Evolutionary conservation across 2,329 filamentous ascomycete genomes (phyloP).

Genomic region (Venturia oleaginea): DNA sequence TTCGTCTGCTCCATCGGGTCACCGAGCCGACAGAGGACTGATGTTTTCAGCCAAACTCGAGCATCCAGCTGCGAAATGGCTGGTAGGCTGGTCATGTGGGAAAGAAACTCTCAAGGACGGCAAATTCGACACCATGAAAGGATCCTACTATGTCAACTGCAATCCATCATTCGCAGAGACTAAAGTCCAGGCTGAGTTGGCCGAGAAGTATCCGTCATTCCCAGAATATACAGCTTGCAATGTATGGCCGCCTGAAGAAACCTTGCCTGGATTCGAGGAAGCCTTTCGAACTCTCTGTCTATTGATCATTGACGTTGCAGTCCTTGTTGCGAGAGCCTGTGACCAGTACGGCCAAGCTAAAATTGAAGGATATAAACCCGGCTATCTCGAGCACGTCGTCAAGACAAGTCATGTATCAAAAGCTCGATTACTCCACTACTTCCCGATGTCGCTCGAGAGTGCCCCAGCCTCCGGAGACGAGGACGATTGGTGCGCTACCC

Average conservation of each 20-base stretch:
- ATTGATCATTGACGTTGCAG: conserved; percentile 82
- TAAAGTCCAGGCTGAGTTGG: conserved; percentile 39
- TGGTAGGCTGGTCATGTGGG: conserved; percentile 68
- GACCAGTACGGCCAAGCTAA: conserved; percentile 75
- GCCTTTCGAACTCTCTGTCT: conserved; percentile 68
- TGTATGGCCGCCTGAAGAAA: conserved; percentile 65
- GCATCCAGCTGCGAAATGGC: conserved; percentile 46
- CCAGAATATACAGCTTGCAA: conserved; percentile 86
- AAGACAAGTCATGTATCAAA: conserved; percentile 80
- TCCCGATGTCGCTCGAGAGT: conserved; percentile 31
- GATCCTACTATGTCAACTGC: conserved; percentile 77
- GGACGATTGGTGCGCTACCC: conserved; percentile 91
- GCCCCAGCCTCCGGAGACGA: conserved; percentile 35
- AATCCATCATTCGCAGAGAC: conserved; percentile 52
- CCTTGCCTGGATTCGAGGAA: conserved; percentile 65
- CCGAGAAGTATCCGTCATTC: conserved; percentile 53
- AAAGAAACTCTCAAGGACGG: conserved; percentile 75
- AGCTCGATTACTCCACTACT: conserved; percentile 87
- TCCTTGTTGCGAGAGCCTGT: conserved; percentile 81
- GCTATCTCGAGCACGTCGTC: conserved; percentile 82
- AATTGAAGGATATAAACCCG: conserved; percentile 63
- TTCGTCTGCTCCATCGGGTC: conserved; percentile 30
- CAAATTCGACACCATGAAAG: conserved; percentile 70
- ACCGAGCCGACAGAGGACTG: conserved; percentile 14
- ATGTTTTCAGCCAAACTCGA: conserved; percentile 34